These are phyloP conservation scores for Sordariomycetes sp. DNA, from an alignment of 2,329 filamentous ascomycete species.

Conservation along the genomic window DNA sequence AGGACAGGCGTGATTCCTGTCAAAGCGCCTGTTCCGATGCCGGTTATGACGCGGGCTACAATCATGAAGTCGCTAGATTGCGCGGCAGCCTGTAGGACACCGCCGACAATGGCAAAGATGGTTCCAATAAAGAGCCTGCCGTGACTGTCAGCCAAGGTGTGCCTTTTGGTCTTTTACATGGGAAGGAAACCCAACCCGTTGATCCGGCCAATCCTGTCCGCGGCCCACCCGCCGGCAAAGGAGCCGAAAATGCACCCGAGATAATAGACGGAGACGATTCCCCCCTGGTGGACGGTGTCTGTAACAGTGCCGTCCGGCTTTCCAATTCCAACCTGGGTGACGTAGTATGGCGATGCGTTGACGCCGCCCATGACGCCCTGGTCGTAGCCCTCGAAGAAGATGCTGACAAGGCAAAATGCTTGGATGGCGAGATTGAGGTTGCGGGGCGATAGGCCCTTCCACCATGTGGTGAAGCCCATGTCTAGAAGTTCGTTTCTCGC, in stretches of 20 bases:
- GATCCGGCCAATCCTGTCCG: conserved; percentile 37
- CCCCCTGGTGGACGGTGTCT: conserved; percentile 32
- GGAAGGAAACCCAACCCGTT: conserved; percentile 16
- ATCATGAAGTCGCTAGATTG: conserved; percentile 33
- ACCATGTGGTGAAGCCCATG: conserved; percentile 25
- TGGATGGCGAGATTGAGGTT: conserved; percentile 25
- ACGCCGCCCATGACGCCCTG: conserved; percentile 41
- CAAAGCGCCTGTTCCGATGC: conserved; percentile 35
- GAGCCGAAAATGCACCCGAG: conserved; percentile 35
- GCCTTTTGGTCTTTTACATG: neutral
- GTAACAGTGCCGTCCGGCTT: conserved; percentile 29
- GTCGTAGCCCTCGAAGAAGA: conserved; percentile 32
- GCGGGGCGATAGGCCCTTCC: conserved; percentile 25
- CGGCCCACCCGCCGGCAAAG: conserved; percentile 32
- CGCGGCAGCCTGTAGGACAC: conserved; percentile 29
- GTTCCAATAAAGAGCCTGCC: conserved; percentile 29
- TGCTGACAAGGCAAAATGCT: conserved; percentile 13
- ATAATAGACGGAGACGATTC: conserved; percentile 39
- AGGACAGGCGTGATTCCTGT: conserved; percentile 34
- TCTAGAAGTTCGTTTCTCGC: neutral
- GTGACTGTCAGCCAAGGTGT: neutral
- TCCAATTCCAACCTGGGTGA: conserved; percentile 29
- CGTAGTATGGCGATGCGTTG: conserved; percentile 25
- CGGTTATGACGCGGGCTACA: conserved; percentile 32
- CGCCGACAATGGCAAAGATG: conserved; percentile 32